A percentile compares a stretch with the other conserved stretches of the same genome.
phyloP scores from a whole-genome alignment of 306 rosid genomes.

The Cicer chorassanicum region DNA sequence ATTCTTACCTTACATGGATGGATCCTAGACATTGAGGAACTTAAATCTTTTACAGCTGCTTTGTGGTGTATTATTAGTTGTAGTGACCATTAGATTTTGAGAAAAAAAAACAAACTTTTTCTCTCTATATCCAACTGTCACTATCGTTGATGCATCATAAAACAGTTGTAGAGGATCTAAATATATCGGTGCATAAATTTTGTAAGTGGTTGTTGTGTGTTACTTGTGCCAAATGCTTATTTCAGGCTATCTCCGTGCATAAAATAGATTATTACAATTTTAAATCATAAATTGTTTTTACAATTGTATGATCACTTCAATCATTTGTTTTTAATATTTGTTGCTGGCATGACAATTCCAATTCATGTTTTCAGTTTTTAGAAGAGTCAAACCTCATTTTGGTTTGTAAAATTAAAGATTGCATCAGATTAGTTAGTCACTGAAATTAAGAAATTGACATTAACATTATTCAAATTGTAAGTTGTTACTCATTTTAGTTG shows the following conservation, averaged over 20 bases:
- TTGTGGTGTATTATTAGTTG: no score
- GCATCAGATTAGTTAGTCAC: no score
- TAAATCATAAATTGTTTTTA: not conserved
- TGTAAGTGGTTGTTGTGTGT: constrained; percentile 7
- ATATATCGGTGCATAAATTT: not conserved
- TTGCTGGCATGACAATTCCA: not conserved
- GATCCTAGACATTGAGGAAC: constrained; percentile 14
- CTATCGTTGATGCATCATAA: no score
- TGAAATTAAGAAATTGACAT: not conserved
- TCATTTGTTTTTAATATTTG: not conserved
- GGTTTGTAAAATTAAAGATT: not conserved
- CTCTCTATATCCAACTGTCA: no score
- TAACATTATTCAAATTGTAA: not conserved
- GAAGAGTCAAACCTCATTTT: not conserved
- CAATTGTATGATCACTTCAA: not conserved
- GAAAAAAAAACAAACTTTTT: no score
- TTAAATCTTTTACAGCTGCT: no score
- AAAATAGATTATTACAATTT: not conserved
- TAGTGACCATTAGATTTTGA: no score
- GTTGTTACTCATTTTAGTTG: not conserved
- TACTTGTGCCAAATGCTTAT: constrained; percentile 16
- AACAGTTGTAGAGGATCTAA: no score
- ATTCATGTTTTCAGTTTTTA: no score
- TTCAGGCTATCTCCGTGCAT: not conserved
- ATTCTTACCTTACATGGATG: constrained; percentile 6